Evolutionary conservation across 495 filamentous ascomycete species (phyloP), one percentile per base, ranked within the genome.

Genomic region (Xylaria scruposa): DNA sequence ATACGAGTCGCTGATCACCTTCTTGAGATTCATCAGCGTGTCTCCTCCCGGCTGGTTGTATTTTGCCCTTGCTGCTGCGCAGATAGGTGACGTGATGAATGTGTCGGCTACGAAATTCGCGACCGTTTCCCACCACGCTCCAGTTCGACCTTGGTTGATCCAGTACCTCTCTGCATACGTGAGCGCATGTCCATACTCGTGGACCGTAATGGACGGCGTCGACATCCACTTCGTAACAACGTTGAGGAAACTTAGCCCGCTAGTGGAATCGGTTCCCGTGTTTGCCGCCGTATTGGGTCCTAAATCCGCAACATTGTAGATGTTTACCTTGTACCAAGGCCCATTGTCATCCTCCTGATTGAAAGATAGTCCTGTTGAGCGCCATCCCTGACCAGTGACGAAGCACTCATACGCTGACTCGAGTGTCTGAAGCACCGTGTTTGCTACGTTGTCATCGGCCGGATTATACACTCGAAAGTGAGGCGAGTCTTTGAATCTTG

Each of bases 111-210:
- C 81, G 64, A 82, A 85, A 49, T 85, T 81, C 1, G 83, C 83
- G 3, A 83, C 71, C 5, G 83, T 80, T 67, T 85, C 83, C 83
- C 83, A 85, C 83, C 83, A 84, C 0, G 83, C 83, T 2, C 83
- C 83, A 0, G 83, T 85, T 1, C 81, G 71, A 6, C 64, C 73
- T 53, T 85, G 83, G 70, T 85, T 74, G 63, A 84, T 78, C 83
- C 83, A 85, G 47, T 77, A 81, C 21, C 76, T 70, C 67, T 80
- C 82, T 10, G 75, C 73, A 58, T 84, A 85, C 0, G 81, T 82
- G 49, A 85, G 73, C 1, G 80, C 82, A 66, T 85, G 83, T 6
- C 83, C 83, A 60, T 82, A 85, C 70, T 85, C 83, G 61, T 85
- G 83, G 21, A 83, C 82, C 0, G 78, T 78, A 2, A 84, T 77